A percentile compares a stretch with the other conserved stretches of the same genome.
These are phyloP conservation scores for Chalaropsis ovoidea DNA, from an alignment of 2,329 filamentous ascomycete species.

Conservation along the genomic window DNA sequence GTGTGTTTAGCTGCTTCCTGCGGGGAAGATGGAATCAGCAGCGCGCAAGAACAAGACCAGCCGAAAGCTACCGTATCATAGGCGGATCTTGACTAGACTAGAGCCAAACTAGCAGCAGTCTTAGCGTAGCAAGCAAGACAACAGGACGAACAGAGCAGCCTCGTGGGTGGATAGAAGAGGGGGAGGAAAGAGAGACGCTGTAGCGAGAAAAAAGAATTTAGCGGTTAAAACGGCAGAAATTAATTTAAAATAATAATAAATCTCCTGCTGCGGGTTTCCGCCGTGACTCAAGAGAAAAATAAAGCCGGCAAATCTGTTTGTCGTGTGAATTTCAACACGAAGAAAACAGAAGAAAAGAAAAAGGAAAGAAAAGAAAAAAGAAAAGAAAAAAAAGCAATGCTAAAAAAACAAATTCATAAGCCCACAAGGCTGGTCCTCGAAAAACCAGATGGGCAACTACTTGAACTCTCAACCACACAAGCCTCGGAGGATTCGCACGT, in stretches of 20 bases:
- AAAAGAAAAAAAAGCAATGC: too few species aligned
- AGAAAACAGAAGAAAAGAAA: not conserved
- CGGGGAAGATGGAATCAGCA: not conserved
- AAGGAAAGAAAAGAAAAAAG: not conserved
- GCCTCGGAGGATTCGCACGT: not conserved
- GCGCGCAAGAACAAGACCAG: not conserved
- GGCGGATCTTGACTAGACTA: conserved; percentile 7
- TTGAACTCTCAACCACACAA: not conserved
- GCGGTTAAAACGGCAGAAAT: not conserved
- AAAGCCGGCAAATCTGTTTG: too few species aligned
- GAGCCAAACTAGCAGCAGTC: not conserved
- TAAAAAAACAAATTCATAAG: not conserved
- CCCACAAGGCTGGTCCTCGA: not conserved
- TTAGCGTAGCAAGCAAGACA: not conserved
- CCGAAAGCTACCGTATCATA: conserved; percentile 10
- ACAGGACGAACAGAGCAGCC: not conserved
- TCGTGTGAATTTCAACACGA: not conserved
- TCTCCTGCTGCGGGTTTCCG: not conserved
- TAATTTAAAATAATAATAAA: not conserved
- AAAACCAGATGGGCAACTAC: conserved; percentile 3
- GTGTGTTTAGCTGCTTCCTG: not conserved
- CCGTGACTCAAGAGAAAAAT: not conserved
- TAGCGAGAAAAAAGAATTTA: not conserved
- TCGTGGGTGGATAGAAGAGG: not conserved
- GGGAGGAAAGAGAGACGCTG: not conserved